phyloP scores from a whole-genome alignment of 148 eudicot genomes.

The Euryodendron excelsum region DNA sequence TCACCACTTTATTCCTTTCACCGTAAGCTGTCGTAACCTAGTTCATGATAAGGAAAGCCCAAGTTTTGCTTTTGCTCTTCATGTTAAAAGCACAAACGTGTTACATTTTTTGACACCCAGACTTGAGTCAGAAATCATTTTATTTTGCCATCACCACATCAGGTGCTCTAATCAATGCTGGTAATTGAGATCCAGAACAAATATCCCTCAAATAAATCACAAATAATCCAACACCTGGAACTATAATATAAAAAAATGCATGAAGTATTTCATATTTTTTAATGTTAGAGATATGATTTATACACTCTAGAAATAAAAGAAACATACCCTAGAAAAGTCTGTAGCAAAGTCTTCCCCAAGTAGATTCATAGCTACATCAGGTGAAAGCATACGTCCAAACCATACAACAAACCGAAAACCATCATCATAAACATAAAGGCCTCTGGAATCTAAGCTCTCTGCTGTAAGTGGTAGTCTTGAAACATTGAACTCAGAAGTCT shows the following conservation, averaged over 20 bases:
- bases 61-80: not conserved
- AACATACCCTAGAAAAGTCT: conserved; percentile 70
- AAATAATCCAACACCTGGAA: not conserved
- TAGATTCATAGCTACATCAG: conserved; percentile 68
- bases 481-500: conserved; percentile 41
- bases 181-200: not conserved
- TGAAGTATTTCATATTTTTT: not conserved
- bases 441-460: conserved; percentile 89
- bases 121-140: not conserved
- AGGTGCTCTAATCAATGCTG: not conserved
- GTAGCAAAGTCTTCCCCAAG: conserved; percentile 66
- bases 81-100: not conserved
- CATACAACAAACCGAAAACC: conserved; percentile 93
- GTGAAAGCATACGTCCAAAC: conserved; percentile 87
- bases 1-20: no score
- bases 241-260: not conserved
- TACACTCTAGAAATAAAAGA: not conserved
- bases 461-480: conserved; percentile 64
- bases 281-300: not conserved
- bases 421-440: conserved; percentile 85
- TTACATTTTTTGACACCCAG: not conserved
- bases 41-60: not conserved
- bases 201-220: not conserved
- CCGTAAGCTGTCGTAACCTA: no score
- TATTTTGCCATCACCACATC: not conserved